Conservation (phyloP, 1,284 basidiomycete species). For the Naganishia sp. region DNA sequence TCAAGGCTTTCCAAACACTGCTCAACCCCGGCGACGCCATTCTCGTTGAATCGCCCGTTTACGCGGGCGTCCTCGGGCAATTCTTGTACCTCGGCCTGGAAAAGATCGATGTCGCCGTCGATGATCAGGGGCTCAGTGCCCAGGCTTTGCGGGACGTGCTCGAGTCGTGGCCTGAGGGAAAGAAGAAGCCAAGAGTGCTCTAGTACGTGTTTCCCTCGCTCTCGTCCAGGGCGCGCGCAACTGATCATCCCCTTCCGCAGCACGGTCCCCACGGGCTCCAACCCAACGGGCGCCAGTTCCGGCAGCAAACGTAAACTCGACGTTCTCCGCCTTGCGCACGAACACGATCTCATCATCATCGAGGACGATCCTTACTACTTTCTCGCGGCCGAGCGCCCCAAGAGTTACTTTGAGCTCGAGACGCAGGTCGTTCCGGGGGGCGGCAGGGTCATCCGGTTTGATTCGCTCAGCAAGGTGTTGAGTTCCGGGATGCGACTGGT, state of each 20-base stretch:
- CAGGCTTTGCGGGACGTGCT: constrained; percentile 66
- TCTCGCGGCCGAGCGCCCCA: constrained; percentile 59
- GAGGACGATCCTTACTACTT: constrained; percentile 84
- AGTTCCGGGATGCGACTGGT: constrained; percentile 63
- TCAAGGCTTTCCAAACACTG: constrained; percentile 61
- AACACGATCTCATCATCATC: constrained; percentile 78
- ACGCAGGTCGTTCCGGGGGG: constrained; percentile 55
- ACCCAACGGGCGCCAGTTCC: constrained; percentile 79
- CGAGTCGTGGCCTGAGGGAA: constrained; percentile 71
- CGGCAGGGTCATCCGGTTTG: constrained; percentile 81
- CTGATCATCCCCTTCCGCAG: constrained; percentile 51
- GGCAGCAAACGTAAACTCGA: constrained; percentile 72
- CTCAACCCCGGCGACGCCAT: constrained; percentile 80
- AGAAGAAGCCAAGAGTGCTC: constrained; percentile 74
- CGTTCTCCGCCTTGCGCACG: constrained; percentile 70
- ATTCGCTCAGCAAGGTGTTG: constrained; percentile 84
- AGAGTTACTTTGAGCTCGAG: constrained; percentile 80
- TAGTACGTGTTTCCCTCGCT: constrained; percentile 60
- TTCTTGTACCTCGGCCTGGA: constrained; percentile 53
- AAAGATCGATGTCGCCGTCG: constrained; percentile 75
- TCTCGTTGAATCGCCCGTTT: constrained; percentile 82
- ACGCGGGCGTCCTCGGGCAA: constrained; percentile 60
- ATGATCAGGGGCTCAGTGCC: constrained; percentile 72
- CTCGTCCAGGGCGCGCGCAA: constrained; percentile 39
- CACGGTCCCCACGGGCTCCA: constrained; percentile 66